Percentiles rank a stretch among this genome's conserved stretches.
These are phyloP conservation scores for Takashimella tepidaria DNA, from an alignment of 1,284 basidiomycete species.

Conservation along the genomic window DNA sequence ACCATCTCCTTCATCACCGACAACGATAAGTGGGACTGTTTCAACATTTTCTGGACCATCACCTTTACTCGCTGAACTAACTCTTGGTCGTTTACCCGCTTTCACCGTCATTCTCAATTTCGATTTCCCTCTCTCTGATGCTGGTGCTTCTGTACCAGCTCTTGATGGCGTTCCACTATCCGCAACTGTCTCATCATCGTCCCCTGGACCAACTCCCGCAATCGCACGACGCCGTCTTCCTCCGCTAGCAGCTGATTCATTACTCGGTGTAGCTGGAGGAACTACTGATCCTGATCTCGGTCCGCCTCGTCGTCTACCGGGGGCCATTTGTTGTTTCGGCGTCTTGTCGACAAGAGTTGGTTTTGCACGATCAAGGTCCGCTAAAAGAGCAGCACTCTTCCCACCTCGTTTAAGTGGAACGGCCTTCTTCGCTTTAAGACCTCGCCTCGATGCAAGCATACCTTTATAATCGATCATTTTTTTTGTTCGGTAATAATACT, in stretches of 20 bases:
- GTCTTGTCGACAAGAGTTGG: conserved; percentile 13
- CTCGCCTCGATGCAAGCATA: conserved; percentile 51
- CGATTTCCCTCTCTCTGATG: conserved; percentile 13
- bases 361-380: conserved; percentile 35
- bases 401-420: conserved; percentile 33
- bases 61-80: conserved; percentile 15
- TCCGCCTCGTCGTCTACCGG: conserved; percentile 9
- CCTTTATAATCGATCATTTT: conserved; percentile 79
- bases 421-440: conserved; percentile 54
- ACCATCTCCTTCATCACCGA: background rate
- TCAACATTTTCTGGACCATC: background rate
- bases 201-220: conserved; percentile 1
- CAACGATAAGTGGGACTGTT: background rate
- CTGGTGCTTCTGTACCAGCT: conserved; percentile 29
- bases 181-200: conserved; percentile 14
- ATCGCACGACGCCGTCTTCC: background rate
- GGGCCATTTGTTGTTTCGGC: too few relatives aligned
- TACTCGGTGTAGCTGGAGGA: conserved; percentile 10
- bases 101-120: conserved; percentile 29
- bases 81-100: conserved; percentile 32
- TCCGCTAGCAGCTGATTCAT: conserved; percentile 1
- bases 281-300: conserved; percentile 6
- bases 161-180: conserved; percentile 20
- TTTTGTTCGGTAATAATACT: conserved; percentile 94
- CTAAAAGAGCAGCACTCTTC: conserved; percentile 38